Evolutionary conservation across 2,329 filamentous ascomycete species (phyloP).

Genomic region (Ceratocystis ficicola): DNA sequence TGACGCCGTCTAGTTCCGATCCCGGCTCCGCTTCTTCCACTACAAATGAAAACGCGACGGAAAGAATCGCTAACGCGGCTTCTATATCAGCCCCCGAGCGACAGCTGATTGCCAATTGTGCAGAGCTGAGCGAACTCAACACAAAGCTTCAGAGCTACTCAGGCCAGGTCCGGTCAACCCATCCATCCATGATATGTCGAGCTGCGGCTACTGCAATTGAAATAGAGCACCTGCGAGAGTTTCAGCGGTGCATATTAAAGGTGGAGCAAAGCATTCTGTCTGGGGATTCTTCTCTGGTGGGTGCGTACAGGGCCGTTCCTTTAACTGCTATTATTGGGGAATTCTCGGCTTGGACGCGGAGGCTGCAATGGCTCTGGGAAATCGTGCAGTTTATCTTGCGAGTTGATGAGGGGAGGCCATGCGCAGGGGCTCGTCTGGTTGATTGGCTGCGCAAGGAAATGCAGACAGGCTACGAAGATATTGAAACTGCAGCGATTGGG

Average conservation of each 20-base stretch:
- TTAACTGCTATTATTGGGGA: conserved; percentile 71
- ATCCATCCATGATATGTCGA: conserved; percentile 55
- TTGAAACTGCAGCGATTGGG: conserved; percentile 62
- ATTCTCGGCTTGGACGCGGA: conserved; percentile 75
- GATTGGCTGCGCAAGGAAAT: conserved; percentile 62
- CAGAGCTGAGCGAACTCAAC: conserved; percentile 67
- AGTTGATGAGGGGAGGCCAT: conserved; percentile 27
- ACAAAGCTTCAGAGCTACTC: conserved; percentile 56
- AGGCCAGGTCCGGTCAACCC: conserved; percentile 35
- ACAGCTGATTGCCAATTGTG: conserved; percentile 65
- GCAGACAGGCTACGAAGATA: conserved; percentile 78
- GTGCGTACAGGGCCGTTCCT: conserved; percentile 86
- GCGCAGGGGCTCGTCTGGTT: conserved; percentile 62
- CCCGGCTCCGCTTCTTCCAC: conserved; percentile 26
- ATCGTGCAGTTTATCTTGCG: conserved; percentile 34
- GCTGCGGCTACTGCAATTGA: conserved; percentile 71
- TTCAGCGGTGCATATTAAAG: conserved; percentile 71
- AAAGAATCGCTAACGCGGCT: conserved; percentile 31
- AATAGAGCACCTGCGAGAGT: conserved; percentile 61
- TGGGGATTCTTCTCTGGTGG: conserved; percentile 67
- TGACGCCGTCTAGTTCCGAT: conserved; percentile 32
- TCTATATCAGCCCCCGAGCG: conserved; percentile 65
- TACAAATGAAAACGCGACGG: conserved; percentile 32
- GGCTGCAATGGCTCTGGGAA: conserved; percentile 76
- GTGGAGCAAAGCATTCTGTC: conserved; percentile 69